A percentile compares a stretch with the other conserved stretches of the same genome.
phyloP scores from a whole-genome alignment of 176 grass and related monocot genomes.

The Puya raimondii region DNA sequence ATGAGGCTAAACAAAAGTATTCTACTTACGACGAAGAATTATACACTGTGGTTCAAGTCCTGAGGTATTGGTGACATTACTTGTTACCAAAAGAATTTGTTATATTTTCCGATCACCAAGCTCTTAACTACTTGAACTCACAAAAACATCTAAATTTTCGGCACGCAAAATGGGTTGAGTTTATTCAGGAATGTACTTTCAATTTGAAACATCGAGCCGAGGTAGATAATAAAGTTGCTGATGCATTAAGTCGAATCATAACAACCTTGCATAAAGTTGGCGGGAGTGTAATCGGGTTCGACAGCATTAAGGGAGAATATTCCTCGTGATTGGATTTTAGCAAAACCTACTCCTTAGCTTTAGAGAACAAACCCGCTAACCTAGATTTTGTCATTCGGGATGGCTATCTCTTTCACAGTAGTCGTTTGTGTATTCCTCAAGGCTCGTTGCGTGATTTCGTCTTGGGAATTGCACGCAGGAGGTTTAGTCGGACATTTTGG shows the following conservation, averaged over 20 bases:
- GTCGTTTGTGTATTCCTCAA: neutral
- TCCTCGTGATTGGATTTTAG: neutral
- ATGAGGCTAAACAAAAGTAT: neutral
- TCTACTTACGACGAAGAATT: neutral
- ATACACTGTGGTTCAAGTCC: neutral
- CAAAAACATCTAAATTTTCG: neutral
- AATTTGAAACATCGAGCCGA: neutral
- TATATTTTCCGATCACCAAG: neutral
- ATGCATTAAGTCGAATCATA: neutral
- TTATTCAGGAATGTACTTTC: neutral
- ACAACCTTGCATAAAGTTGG: too few species aligned
- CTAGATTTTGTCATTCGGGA: neutral
- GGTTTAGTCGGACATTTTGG: slow-evolving; percentile 12
- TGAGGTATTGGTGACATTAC: neutral
- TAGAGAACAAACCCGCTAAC: neutral
- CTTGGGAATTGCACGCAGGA: neutral
- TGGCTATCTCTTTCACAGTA: neutral
- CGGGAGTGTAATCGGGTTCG: too few species aligned
- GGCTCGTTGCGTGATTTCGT: neutral
- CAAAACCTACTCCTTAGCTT: neutral
- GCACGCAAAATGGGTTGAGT: neutral
- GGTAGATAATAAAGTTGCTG: neutral
- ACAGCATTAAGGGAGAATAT: too few species aligned
- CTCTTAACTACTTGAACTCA: neutral
- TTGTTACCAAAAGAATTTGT: slow-evolving; percentile 4